Percentiles rank a stretch among this genome's conserved stretches.
Evolutionary conservation across 2,329 filamentous ascomycete species (phyloP).

Genomic region (Botrytis fabae): DNA sequence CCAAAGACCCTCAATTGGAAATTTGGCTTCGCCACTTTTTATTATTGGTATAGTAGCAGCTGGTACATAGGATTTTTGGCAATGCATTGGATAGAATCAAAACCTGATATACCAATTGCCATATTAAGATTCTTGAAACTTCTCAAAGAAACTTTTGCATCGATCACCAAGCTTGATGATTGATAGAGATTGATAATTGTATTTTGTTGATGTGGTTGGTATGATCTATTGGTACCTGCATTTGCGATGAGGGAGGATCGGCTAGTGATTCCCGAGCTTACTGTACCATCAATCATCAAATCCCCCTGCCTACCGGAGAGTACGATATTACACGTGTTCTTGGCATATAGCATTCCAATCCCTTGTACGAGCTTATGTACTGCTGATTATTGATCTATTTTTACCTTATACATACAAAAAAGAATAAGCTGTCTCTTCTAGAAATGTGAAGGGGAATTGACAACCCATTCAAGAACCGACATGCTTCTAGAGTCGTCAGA

Average conservation of each 20-base stretch:
- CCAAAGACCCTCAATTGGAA: conserved; percentile 11
- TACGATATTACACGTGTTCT: neutral
- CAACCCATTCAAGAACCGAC: neutral
- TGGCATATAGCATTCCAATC: neutral
- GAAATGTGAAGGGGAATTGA: neutral
- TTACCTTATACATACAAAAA: neutral
- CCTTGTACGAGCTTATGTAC: conserved; percentile 9
- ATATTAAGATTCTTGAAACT: conserved; percentile 5
- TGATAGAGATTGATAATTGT: neutral
- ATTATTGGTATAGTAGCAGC: neutral
- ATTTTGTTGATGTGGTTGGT: neutral
- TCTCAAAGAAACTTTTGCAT: neutral
- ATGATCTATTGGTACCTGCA: conserved; percentile 15
- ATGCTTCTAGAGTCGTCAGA: no score
- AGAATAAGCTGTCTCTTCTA: neutral
- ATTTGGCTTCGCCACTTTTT: conserved; percentile 20
- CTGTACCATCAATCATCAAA: conserved; percentile 1
- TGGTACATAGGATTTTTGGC: neutral
- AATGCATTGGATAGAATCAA: neutral
- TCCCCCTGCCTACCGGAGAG: neutral
- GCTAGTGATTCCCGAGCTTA: conserved; percentile 17
- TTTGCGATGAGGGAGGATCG: conserved; percentile 19
- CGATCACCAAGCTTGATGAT: neutral
- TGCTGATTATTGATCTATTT: conserved; percentile 5
- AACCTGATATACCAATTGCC: neutral